Conservation (phyloP, 2,329 filamentous ascomycete genomes). For the Stagonosporopsis vannaccii region DNA sequence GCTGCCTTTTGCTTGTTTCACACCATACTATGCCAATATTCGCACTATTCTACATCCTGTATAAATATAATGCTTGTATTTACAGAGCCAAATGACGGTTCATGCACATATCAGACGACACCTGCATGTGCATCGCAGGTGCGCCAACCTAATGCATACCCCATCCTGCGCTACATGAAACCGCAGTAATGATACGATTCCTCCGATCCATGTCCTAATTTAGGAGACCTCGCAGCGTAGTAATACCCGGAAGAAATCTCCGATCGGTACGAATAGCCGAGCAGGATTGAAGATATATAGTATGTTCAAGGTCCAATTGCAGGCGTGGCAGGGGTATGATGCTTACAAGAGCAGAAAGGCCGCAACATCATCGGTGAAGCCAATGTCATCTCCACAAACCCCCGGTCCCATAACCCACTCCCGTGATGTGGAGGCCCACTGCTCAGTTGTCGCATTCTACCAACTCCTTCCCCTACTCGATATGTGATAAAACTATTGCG, state of each 20-base stretch:
- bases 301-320: too few relatives aligned
- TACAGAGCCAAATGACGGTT: neutral
- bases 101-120: neutral
- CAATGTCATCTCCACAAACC: neutral
- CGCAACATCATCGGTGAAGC: neutral
- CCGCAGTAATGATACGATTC: neutral
- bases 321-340: too few relatives aligned
- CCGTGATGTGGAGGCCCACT: too few relatives aligned
- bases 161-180: neutral
- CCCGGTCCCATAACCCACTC: too few relatives aligned
- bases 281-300: too few relatives aligned
- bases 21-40: neutral
- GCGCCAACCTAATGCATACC: neutral
- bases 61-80: slow-evolving; percentile 6
- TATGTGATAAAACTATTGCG: neutral
- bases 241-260: neutral
- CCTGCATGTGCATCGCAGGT: neutral
- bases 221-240: neutral
- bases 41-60: slow-evolving; percentile 2
- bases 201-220: neutral
- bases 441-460: neutral
- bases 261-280: neutral
- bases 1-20: neutral
- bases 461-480: neutral
- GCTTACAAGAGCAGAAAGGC: too few relatives aligned